A percentile compares a stretch with the other conserved stretches of the same genome.
Conservation (phyloP, 345 rosid genomes). For the Atalantia buxifolia region DNA sequence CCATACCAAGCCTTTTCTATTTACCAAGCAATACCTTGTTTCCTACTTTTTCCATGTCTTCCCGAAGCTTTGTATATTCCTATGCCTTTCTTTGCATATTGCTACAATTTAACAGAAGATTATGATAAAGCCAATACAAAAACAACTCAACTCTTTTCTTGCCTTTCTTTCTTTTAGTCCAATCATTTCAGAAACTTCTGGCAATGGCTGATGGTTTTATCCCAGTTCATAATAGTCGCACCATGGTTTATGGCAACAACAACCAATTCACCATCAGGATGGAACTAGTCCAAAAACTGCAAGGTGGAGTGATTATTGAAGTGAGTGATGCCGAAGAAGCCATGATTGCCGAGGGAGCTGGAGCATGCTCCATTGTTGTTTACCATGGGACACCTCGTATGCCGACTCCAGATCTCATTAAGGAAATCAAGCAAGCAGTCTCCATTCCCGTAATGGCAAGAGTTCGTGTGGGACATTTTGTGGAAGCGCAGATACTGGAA, state of each 20-base stretch:
- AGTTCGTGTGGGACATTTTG: constrained; percentile 37
- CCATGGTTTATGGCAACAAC: constrained; percentile 16
- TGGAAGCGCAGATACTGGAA: constrained; percentile 39
- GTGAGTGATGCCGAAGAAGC: constrained; percentile 23
- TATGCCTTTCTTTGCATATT: background rate
- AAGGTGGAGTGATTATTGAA: constrained; percentile 30
- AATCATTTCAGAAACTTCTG: constrained; percentile 12
- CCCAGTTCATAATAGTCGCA: constrained; percentile 20
- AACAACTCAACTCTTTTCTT: background rate
- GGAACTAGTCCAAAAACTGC: constrained; percentile 26
- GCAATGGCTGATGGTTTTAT: constrained; percentile 27
- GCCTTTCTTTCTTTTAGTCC: constrained; percentile 4
- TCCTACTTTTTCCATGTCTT: background rate
- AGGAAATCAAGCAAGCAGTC: constrained; percentile 27
- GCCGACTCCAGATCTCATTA: constrained; percentile 23
- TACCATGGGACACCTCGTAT: constrained; percentile 10
- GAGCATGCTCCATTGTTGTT: constrained; percentile 24
- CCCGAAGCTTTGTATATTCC: background rate
- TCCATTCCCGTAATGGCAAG: constrained; percentile 30
- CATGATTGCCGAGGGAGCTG: constrained; percentile 26
- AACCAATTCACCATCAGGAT: constrained; percentile 25
- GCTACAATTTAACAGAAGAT: background rate
- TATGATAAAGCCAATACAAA: background rate
- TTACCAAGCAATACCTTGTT: background rate
- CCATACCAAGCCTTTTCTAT: too few species aligned